phyloP scores from a whole-genome alignment of 805 yeast species.

The Tetrapisispora namnaoensis region DNA sequence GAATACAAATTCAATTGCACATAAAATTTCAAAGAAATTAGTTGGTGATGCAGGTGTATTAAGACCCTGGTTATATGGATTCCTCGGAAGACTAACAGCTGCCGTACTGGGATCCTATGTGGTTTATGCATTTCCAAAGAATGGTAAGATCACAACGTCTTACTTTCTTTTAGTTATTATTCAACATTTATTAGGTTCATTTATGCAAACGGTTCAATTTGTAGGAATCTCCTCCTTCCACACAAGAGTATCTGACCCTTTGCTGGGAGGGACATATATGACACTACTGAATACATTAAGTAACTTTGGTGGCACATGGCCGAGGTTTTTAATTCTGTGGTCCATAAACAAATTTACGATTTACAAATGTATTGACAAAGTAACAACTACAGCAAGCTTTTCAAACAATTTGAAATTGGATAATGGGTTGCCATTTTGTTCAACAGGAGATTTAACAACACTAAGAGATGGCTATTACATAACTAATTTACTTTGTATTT shows the following conservation, averaged over 20 bases:
- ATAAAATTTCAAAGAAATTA: slow-evolving; percentile 7
- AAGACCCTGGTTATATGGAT: slow-evolving; percentile 85
- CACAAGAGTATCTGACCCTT: slow-evolving; percentile 89
- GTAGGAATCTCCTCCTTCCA: slow-evolving; percentile 93
- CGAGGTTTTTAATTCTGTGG: slow-evolving; percentile 66
- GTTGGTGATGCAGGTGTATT: slow-evolving; percentile 45
- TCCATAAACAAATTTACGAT: slow-evolving; percentile 72
- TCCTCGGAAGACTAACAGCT: slow-evolving; percentile 66
- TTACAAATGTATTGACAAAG: slow-evolving; percentile 41
- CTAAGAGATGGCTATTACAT: slow-evolving; percentile 75
- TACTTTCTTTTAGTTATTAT: slow-evolving; percentile 66
- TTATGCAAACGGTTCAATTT: slow-evolving; percentile 91
- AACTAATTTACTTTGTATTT: slow-evolving; percentile 64
- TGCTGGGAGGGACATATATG: slow-evolving; percentile 97
- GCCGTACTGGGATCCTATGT: slow-evolving; percentile 68
- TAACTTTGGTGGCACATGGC: slow-evolving; percentile 98
- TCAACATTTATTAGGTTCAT: slow-evolving; percentile 78
- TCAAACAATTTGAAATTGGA: neutral
- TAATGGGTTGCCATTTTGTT: slow-evolving; percentile 1
- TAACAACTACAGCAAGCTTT: neutral
- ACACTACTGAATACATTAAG: slow-evolving; percentile 86
- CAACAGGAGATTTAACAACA: slow-evolving; percentile 25
- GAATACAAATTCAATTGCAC: neutral
- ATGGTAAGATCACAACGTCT: slow-evolving; percentile 34
- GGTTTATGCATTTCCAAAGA: slow-evolving; percentile 61